Conservation (phyloP, 441 rosid species). For the Pelargonium hybrid region DNA sequence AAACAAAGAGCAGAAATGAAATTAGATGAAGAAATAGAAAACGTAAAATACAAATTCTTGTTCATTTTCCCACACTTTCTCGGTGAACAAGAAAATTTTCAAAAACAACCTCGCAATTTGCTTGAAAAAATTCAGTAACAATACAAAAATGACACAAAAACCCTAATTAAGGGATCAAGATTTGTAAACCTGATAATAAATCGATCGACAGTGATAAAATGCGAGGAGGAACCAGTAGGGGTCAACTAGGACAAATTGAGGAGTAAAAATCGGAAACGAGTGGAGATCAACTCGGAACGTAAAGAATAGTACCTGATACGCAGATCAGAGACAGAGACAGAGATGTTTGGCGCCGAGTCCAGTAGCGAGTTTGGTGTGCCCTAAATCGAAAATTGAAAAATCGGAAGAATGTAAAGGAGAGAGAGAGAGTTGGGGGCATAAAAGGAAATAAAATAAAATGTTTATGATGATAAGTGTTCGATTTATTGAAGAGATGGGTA, state of each 20-base stretch:
- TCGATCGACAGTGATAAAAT: background rate
- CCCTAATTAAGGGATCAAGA: background rate
- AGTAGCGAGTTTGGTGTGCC: constrained; percentile 26
- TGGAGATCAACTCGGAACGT: constrained; percentile 5
- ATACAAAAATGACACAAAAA: too few relatives aligned
- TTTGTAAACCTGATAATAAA: background rate
- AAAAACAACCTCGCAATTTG: too few relatives aligned
- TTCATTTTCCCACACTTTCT: background rate
- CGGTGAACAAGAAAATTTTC: background rate
- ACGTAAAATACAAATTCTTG: background rate
- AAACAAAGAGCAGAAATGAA: background rate
- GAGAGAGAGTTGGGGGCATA: background rate
- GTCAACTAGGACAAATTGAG: constrained; percentile 3
- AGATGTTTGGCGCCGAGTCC: constrained; percentile 22
- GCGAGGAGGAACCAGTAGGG: background rate
- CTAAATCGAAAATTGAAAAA: constrained; percentile 24
- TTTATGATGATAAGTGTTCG: too few relatives aligned
- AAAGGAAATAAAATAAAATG: background rate
- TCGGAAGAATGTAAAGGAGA: background rate
- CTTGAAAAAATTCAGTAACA: too few relatives aligned
- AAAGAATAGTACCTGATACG: constrained; percentile 22
- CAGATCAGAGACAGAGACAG: constrained; percentile 17
- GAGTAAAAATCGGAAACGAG: constrained; percentile 13
- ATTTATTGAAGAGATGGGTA: background rate
- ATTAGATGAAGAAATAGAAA: background rate